Conservation (phyloP, 192 early-diverging fungal genomes). For the Nowakowskiella sp. region DNA sequence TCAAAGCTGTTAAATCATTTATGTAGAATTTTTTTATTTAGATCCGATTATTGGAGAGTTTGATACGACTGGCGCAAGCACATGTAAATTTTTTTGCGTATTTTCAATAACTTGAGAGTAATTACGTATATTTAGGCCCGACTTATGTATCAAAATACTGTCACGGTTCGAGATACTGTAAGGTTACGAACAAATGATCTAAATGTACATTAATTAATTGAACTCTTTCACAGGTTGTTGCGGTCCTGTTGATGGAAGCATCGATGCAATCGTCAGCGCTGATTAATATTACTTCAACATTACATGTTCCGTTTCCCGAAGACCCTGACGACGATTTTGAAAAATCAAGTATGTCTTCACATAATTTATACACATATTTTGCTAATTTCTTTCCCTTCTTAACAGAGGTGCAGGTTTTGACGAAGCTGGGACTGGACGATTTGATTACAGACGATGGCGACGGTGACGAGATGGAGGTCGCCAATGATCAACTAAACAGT, state of each 20-base stretch:
- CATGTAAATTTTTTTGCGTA: constrained; percentile 18
- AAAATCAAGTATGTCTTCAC: constrained; percentile 22
- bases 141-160: constrained; percentile 51
- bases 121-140: constrained; percentile 22
- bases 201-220: constrained; percentile 20
- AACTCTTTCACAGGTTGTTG: constrained; percentile 24
- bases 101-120: constrained; percentile 12
- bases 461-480: too few relatives aligned
- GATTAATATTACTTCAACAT: constrained; percentile 33
- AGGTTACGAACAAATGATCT: constrained; percentile 44
- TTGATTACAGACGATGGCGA: constrained; percentile 9
- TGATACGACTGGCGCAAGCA: constrained; percentile 40
- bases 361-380: neutral
- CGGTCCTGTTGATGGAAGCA: constrained; percentile 52
- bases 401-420: constrained; percentile 25
- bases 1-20: constrained; percentile 1
- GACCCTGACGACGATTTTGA: constrained; percentile 41
- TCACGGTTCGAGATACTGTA: constrained; percentile 55
- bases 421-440: constrained; percentile 36
- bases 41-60: constrained; percentile 40
- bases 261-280: constrained; percentile 53
- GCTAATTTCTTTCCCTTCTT: neutral
- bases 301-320: constrained; percentile 55
- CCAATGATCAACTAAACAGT: constrained; percentile 4
- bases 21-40: constrained; percentile 2